Conservation (phyloP, 2,329 filamentous ascomycete genomes). For the Dothideomycetidae sp. region DNA sequence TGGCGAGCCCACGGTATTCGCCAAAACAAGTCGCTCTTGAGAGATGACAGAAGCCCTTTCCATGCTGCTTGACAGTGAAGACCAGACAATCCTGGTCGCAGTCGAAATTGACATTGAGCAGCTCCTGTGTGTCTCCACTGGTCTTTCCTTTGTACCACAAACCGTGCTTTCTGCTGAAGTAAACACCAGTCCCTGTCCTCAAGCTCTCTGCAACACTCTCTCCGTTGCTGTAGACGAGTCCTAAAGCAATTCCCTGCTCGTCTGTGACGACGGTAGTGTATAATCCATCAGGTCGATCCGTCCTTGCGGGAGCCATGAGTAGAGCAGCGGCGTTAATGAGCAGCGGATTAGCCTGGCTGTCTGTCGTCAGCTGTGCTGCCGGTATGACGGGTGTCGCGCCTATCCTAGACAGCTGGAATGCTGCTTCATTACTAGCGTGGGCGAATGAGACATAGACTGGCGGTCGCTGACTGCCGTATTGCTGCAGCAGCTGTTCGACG, state of each 20-base stretch:
- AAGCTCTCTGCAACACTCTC: constrained; percentile 82
- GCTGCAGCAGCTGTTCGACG: constrained; percentile 34
- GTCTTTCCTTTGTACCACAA: constrained; percentile 95
- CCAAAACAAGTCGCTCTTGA: constrained; percentile 90
- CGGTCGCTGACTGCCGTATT: constrained; percentile 35
- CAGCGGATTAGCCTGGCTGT: constrained; percentile 42
- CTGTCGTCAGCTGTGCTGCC: constrained; percentile 53
- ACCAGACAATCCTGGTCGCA: constrained; percentile 88
- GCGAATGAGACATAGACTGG: constrained; percentile 38
- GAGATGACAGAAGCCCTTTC: constrained; percentile 82
- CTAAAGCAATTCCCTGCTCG: constrained; percentile 68
- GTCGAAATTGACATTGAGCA: constrained; percentile 72
- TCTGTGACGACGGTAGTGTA: constrained; percentile 86
- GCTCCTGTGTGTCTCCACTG: constrained; percentile 83
- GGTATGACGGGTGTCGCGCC: constrained; percentile 57
- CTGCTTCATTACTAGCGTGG: constrained; percentile 26
- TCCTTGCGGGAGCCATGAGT: constrained; percentile 59
- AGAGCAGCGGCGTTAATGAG: constrained; percentile 55
- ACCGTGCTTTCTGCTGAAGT: constrained; percentile 89
- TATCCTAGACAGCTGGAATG: constrained; percentile 29
- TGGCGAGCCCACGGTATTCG: constrained; percentile 63
- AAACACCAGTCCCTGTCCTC: constrained; percentile 69
- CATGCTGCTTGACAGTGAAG: constrained; percentile 81
- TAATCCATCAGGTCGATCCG: constrained; percentile 70
- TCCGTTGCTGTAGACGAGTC: constrained; percentile 85